Percentiles rank a stretch among this genome's conserved stretches.
Evolutionary conservation across 2,329 filamentous ascomycete species (phyloP).

Genomic region (Verticillium klebahnii): DNA sequence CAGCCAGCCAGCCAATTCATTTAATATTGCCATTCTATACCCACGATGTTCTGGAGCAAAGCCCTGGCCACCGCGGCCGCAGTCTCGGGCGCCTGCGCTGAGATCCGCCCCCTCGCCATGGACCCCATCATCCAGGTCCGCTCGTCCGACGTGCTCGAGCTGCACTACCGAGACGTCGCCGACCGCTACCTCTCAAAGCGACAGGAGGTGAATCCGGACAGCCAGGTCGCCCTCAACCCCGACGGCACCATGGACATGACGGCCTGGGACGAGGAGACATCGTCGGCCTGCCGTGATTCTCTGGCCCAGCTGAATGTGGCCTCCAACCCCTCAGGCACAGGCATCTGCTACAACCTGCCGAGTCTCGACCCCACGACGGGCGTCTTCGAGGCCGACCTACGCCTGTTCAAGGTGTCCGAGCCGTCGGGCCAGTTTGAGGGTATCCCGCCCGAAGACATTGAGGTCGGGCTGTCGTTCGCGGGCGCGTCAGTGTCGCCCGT

Average conservation of each 20-base stretch:
- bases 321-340: conserved; percentile 70
- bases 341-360: conserved; percentile 78
- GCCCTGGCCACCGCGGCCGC: conserved; percentile 9
- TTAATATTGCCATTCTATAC: not conserved
- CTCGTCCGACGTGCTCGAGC: conserved; percentile 12
- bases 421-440: conserved; percentile 49
- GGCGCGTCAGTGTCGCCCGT: conserved; percentile 49
- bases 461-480: conserved; percentile 49
- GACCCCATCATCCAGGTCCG: conserved; percentile 24
- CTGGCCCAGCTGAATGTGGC: conserved; percentile 52
- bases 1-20: not conserved
- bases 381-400: conserved; percentile 71
- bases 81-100: conserved; percentile 10
- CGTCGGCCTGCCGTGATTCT: conserved; percentile 53
- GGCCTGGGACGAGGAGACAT: conserved; percentile 49
- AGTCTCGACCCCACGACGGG: conserved; percentile 63
- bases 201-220: conserved; percentile 6
- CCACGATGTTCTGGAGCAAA: conserved; percentile 12
- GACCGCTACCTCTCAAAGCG: conserved; percentile 16
- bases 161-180: conserved; percentile 10
- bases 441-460: conserved; percentile 46
- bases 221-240: conserved; percentile 28
- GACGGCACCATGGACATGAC: conserved; percentile 47
- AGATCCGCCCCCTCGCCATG: conserved; percentile 9
- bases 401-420: conserved; percentile 65